A percentile compares a stretch with the other conserved stretches of the same genome.
phyloP scores from a whole-genome alignment of 768 basidiomycete genomes.

The Phylloporus scabripes region DNA sequence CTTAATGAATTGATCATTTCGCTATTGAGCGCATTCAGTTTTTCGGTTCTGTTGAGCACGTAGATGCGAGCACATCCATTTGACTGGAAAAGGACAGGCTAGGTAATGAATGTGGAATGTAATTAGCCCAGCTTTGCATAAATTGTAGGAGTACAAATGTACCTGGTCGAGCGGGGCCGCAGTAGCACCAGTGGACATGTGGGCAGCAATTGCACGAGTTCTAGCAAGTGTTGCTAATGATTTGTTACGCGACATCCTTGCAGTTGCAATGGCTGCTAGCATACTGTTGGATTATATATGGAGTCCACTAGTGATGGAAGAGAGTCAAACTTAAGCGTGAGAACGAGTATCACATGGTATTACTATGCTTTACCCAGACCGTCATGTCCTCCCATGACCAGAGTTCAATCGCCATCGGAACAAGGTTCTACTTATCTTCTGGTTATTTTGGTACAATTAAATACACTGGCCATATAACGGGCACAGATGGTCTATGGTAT shows the following conservation, averaged over 20 bases:
- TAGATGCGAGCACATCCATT: constrained; percentile 60
- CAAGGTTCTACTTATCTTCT: constrained; percentile 46
- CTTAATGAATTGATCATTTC: constrained; percentile 70
- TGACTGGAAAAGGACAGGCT: constrained; percentile 65
- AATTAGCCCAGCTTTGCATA: background rate
- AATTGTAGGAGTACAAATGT: background rate
- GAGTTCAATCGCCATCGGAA: constrained; percentile 35
- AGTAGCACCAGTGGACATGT: constrained; percentile 29
- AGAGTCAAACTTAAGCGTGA: background rate
- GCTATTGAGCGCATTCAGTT: constrained; percentile 78
- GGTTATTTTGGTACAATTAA: constrained; percentile 63
- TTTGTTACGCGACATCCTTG: constrained; percentile 28
- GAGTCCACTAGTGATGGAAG: background rate
- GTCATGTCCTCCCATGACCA: constrained; percentile 8
- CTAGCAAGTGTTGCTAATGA: constrained; percentile 26
- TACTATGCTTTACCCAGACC: no score
- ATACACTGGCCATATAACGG: constrained; percentile 60
- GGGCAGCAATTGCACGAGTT: constrained; percentile 29
- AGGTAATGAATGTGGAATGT: constrained; percentile 16
- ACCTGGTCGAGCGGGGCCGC: constrained; percentile 23
- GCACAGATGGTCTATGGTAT: constrained; percentile 72
- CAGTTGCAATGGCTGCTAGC: constrained; percentile 22
- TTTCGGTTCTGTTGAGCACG: constrained; percentile 71
- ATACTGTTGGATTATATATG: constrained; percentile 15
- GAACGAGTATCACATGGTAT: constrained; percentile 15